A percentile compares a stretch with the other conserved stretches of the same genome.
phyloP scores from a whole-genome alignment of 768 basidiomycete genomes.

The Exidia glandulosa region DNA sequence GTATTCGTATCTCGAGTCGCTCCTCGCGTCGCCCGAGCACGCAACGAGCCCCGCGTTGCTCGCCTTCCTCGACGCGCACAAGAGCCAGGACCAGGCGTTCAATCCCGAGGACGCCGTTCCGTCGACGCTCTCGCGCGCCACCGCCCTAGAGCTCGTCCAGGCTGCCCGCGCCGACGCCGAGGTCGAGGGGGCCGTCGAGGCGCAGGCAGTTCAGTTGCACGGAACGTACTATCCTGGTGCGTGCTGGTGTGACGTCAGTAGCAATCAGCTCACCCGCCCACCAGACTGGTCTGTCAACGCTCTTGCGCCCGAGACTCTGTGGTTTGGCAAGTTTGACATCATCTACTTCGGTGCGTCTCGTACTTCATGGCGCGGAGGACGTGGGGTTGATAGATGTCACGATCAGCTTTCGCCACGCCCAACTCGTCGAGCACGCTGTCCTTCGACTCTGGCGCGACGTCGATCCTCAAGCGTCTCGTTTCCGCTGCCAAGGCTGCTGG shows the following conservation, averaged over 20 bases:
- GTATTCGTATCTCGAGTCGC: constrained; percentile 28
- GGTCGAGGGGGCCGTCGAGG: background rate
- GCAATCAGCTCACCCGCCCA: constrained; percentile 22
- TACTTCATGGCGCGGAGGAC: background rate
- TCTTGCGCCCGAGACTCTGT: constrained; percentile 44
- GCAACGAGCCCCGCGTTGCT: constrained; percentile 22
- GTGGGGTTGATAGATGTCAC: constrained; percentile 11
- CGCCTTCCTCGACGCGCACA: constrained; percentile 26
- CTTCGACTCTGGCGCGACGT: constrained; percentile 39
- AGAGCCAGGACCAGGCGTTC: constrained; percentile 13
- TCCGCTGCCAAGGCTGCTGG: constrained; percentile 42
- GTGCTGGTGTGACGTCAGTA: too few relatives aligned
- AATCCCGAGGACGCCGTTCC: constrained; percentile 36
- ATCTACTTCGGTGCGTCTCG: constrained; percentile 44
- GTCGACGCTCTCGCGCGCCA: constrained; percentile 32
- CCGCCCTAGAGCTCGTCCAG: constrained; percentile 16
- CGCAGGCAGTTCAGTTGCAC: background rate
- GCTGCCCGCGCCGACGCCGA: background rate
- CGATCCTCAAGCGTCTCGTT: constrained; percentile 47
- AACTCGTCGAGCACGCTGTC: constrained; percentile 41
- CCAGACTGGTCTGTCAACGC: constrained; percentile 36
- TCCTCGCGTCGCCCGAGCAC: constrained; percentile 27
- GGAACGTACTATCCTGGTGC: background rate
- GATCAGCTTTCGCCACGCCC: constrained; percentile 59
- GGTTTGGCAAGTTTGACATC: constrained; percentile 57